Evolutionary conservation across 1,139 yeast species (phyloP).

Genomic region (Blastobotrys petasosporus): DNA sequence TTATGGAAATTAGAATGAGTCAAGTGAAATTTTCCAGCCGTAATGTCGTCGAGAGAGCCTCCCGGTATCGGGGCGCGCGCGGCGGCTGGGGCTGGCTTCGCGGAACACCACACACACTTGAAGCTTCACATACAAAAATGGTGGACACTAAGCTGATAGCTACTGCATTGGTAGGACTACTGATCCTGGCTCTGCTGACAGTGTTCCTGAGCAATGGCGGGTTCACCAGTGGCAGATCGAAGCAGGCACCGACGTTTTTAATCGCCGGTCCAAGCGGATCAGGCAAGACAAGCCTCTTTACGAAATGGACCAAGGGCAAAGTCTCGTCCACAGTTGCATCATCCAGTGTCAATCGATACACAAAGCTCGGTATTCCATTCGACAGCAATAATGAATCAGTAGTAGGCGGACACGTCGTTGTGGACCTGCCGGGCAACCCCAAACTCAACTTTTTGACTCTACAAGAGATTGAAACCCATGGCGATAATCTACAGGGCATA

Average conservation of each 20-base stretch:
- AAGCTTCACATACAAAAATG: neutral
- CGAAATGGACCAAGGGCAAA: constrained; percentile 29
- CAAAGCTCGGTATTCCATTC: constrained; percentile 36
- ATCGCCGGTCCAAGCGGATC: constrained; percentile 65
- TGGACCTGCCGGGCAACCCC: constrained; percentile 83
- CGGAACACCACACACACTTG: no score
- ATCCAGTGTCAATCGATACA: constrained; percentile 39
- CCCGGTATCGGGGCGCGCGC: constrained; percentile 1
- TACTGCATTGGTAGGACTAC: constrained; percentile 16
- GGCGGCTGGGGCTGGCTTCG: neutral
- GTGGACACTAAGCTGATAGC: constrained; percentile 4
- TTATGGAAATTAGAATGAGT: constrained; percentile 4
- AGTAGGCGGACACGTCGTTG: constrained; percentile 38
- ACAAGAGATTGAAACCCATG: constrained; percentile 18
- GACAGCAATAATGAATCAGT: constrained; percentile 14
- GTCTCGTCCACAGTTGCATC: constrained; percentile 41
- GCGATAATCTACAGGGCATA: constrained; percentile 47
- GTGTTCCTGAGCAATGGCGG: constrained; percentile 14
- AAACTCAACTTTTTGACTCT: constrained; percentile 47
- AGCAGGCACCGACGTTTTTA: constrained; percentile 52
- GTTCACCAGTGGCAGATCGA: constrained; percentile 16
- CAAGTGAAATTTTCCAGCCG: neutral
- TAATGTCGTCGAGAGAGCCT: neutral
- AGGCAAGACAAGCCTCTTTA: constrained; percentile 72
- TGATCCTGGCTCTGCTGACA: constrained; percentile 13